These are phyloP conservation scores for Arachnopeziza araneosa DNA, from an alignment of 2,329 filamentous ascomycete species.

Conservation along the genomic window DNA sequence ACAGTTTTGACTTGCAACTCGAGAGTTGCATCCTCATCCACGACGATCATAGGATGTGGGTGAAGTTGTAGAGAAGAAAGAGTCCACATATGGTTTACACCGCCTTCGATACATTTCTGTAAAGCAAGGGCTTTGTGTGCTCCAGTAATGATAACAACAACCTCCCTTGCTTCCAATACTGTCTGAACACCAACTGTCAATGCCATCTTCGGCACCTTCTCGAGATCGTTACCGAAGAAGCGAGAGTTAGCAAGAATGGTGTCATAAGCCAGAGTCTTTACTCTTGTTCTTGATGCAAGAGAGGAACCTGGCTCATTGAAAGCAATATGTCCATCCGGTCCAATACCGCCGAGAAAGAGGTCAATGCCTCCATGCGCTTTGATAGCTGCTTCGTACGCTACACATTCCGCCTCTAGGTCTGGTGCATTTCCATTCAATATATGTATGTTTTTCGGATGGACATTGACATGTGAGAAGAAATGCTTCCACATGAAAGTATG, in stretches of 20 bases:
- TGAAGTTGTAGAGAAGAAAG: slow-evolving; percentile 76
- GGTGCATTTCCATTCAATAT: slow-evolving; percentile 76
- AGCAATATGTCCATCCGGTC: slow-evolving; percentile 81
- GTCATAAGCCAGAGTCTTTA: slow-evolving; percentile 83
- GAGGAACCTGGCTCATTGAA: slow-evolving; percentile 88
- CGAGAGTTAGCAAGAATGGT: slow-evolving; percentile 81
- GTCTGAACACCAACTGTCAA: slow-evolving; percentile 82
- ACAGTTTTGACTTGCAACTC: slow-evolving; percentile 71
- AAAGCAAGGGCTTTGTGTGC: slow-evolving; percentile 76
- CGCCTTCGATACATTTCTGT: slow-evolving; percentile 74
- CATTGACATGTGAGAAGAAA: slow-evolving; percentile 82
- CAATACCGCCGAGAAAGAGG: slow-evolving; percentile 79
- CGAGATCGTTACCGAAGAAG: slow-evolving; percentile 73
- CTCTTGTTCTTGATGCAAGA: slow-evolving; percentile 69
- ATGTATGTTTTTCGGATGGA: slow-evolving; percentile 76
- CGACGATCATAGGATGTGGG: slow-evolving; percentile 74
- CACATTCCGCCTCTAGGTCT: slow-evolving; percentile 71
- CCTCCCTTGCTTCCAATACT: slow-evolving; percentile 72
- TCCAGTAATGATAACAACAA: slow-evolving; percentile 77
- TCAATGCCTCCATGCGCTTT: slow-evolving; percentile 71
- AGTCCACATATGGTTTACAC: slow-evolving; percentile 89
- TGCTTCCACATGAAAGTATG: slow-evolving; percentile 92
- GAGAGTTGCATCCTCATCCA: slow-evolving; percentile 72
- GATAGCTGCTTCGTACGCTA: slow-evolving; percentile 75
- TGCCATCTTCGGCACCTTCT: slow-evolving; percentile 72